Percentiles rank a stretch among this genome's conserved stretches.
Evolutionary conservation across 2,329 filamentous ascomycete species (phyloP).

Genomic region (Ceratocystis cacaofunesta): DNA sequence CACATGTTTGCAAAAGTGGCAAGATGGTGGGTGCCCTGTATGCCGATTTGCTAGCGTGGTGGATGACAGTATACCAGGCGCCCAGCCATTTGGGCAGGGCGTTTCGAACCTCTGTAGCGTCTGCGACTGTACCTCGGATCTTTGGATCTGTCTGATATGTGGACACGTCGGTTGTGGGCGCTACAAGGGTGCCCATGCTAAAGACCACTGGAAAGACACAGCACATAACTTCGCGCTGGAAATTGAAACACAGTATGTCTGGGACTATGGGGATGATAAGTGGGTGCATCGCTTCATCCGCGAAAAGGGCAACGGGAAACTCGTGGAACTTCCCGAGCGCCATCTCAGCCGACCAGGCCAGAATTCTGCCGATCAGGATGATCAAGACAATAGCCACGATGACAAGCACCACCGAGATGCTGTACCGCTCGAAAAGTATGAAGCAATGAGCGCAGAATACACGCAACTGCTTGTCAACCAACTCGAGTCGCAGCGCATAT

Average conservation of each 20-base stretch:
- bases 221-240: slow-evolving; percentile 87
- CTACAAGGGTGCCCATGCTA: slow-evolving; percentile 87
- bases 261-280: slow-evolving; percentile 91
- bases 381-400: slow-evolving; percentile 19
- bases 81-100: slow-evolving; percentile 39
- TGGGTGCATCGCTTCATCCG: slow-evolving; percentile 95
- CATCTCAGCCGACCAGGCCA: slow-evolving; percentile 7
- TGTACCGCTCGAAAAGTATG: slow-evolving; percentile 53
- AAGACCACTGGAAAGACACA: slow-evolving; percentile 81
- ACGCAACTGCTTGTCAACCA: slow-evolving; percentile 86
- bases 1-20: slow-evolving; percentile 91
- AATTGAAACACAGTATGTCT: slow-evolving; percentile 83
- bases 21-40: slow-evolving; percentile 81
- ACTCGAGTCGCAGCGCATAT: slow-evolving; percentile 78
- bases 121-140: slow-evolving; percentile 65
- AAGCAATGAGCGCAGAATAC: slow-evolving; percentile 82
- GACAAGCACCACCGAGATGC: slow-evolving; percentile 39
- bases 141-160: slow-evolving; percentile 93
- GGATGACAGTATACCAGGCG: slow-evolving; percentile 30
- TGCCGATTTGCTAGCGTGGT: slow-evolving; percentile 64
- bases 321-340: slow-evolving; percentile 66
- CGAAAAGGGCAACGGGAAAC: slow-evolving; percentile 80
- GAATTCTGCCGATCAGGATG: slow-evolving; percentile 20
- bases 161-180: slow-evolving; percentile 85
- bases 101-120: slow-evolving; percentile 61